Evolutionary conservation across 73 alveolate species (phyloP), one percentile per base, ranked within the genome.

Genomic region (Diophrys appendiculata): DNA sequence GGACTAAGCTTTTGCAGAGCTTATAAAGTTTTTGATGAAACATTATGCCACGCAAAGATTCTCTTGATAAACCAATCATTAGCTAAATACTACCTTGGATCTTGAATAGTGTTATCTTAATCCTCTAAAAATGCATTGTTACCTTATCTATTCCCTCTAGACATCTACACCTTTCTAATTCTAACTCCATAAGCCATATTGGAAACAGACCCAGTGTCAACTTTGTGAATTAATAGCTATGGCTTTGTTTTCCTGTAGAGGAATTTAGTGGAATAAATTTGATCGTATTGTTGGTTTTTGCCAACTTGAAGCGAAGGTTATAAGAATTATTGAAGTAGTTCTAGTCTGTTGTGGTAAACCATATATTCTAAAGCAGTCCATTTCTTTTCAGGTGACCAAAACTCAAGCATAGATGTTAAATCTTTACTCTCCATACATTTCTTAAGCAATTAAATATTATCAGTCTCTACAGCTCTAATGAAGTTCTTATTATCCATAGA

Each of bases 111-210:
- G 13, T 65, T 32, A 35, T 84, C 90, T 33, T 76, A 84, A 90
- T 95, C 98, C 34, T 88, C 80, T 22, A 95, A 71, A 84, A 97
- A 97, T 52, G 99, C 99, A 91, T 95, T 96, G 90, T 97, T 96
- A 22, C 99, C 99, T 92, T 95, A 90, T 77, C 96, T 90, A 65
- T 92, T 93, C 30, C 99, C 99, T 86, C 99, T 90, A 8, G 99
- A 80, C 91, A 88, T 88, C 29, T 95, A 82, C 27, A 97, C 97
- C 76, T 84, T 90, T 91, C 99, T 92, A 13, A 95, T 92, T 64
- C 87, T 77, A 25, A 92, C 92, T 3, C 99, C 99, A 78, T 90
- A 94, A 68, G 98, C 98, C 88, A 74, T 87, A 65, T 80, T 80
- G 60, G 91, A 82, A 35, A 87, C 94, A 83, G 74, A 90, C 52